Evolutionary conservation across 208 protist species (phyloP).

Genomic region (Crithidia sp.): DNA sequence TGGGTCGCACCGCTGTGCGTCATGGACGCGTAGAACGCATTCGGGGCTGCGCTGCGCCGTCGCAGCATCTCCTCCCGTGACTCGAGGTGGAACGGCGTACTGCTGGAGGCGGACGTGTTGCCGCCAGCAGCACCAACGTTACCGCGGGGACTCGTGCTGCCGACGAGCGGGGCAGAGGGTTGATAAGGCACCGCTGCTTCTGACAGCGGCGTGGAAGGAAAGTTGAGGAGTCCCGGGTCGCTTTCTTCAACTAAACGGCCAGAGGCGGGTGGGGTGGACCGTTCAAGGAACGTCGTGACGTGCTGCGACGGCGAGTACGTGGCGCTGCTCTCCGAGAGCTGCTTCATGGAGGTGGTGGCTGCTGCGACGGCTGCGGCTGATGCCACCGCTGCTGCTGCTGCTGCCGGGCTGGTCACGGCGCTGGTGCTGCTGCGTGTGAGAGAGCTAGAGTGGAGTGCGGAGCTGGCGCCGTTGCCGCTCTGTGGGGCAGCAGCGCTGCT

Average conservation of each 20-base stretch:
- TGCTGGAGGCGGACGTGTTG: slow-evolving; percentile 24
- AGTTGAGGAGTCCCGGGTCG: slow-evolving; percentile 24
- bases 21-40: slow-evolving; percentile 57
- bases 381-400: not conserved
- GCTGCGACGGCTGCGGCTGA: not conserved
- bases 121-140: not conserved
- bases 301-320: slow-evolving; percentile 52
- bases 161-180: slow-evolving; percentile 13
- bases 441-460: no score
- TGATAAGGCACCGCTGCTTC: slow-evolving; percentile 29
- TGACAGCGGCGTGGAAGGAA: slow-evolving; percentile 35
- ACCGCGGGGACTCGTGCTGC: slow-evolving; percentile 19
- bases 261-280: slow-evolving; percentile 28
- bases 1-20: slow-evolving; percentile 32
- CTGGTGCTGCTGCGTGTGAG: not conserved
- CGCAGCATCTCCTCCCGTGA: slow-evolving; percentile 88
- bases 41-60: slow-evolving; percentile 63
- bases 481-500: not conserved
- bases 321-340: slow-evolving; percentile 39
- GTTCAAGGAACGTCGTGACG: slow-evolving; percentile 43
- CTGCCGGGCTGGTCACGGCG: not conserved
- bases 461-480: not conserved
- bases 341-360: slow-evolving; percentile 26
- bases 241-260: slow-evolving; percentile 23
- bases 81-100: slow-evolving; percentile 67